A percentile compares a stretch with the other conserved stretches of the same genome.
These are phyloP conservation scores for Aspergillus hancockii DNA, from an alignment of 495 filamentous ascomycete species.

Conservation along the genomic window DNA sequence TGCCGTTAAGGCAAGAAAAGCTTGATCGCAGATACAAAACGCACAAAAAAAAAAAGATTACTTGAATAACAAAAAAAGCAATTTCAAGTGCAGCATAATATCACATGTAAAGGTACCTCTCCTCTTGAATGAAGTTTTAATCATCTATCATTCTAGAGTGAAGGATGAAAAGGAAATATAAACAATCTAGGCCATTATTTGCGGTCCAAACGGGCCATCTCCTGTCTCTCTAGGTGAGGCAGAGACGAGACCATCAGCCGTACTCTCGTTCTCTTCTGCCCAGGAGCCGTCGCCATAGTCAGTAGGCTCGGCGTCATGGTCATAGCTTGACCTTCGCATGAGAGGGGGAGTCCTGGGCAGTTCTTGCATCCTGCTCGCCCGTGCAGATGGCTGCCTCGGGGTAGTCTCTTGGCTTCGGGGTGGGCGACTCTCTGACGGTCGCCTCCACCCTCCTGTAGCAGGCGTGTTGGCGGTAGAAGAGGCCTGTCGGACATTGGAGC, in stretches of 20 bases:
- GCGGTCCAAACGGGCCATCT: conserved; percentile 41
- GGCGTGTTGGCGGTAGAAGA: conserved; percentile 40
- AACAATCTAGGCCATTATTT: conserved; percentile 29
- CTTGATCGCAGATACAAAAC: conserved; percentile 5
- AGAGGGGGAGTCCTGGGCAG: conserved; percentile 68
- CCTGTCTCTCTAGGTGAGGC: conserved; percentile 35
- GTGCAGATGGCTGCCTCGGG: conserved; percentile 29
- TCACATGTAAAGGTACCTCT: conserved; percentile 13
- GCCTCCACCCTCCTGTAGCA: conserved; percentile 48
- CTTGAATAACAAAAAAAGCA: conserved; percentile 7
- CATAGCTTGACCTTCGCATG: conserved; percentile 67
- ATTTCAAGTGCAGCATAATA: conserved; percentile 18
- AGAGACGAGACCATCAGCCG: conserved; percentile 41
- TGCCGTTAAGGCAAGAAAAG: conserved; percentile 11
- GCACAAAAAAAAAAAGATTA: conserved; percentile 6
- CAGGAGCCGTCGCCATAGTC: conserved; percentile 38
- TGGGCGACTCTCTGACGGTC: conserved; percentile 41
- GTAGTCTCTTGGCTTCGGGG: conserved; percentile 35
- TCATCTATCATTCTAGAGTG: conserved; percentile 14
- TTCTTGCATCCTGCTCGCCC: conserved; percentile 37
- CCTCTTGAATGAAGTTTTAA: conserved; percentile 7
- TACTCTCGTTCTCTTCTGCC: conserved; percentile 43
- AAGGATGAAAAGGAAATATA: conserved; percentile 19
- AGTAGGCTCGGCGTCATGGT: conserved; percentile 64
- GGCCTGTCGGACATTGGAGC: conserved; percentile 62